Base-by-base conservation (phyloP, 2,329 filamentous ascomycete genomes). In the Ascochyta rabiei region DNA sequence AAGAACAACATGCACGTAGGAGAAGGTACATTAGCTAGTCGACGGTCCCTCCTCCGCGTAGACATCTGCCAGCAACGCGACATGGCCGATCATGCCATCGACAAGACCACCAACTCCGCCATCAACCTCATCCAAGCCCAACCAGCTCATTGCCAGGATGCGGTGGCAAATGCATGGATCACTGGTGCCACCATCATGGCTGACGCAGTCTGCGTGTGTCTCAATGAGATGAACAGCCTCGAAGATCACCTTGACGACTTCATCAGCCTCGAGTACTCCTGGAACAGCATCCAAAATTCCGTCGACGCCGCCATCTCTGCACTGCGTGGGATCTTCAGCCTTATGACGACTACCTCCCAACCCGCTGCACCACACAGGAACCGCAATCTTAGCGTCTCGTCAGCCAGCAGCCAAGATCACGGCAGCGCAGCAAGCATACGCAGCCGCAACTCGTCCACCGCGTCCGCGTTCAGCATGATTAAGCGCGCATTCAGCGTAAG, bases 51-150 rank as follows among this genome's bases (percentile, higher is more conserved):
- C 40, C 60, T 80, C n/a, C 73, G 75, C 38, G 77, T 80, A 46
- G 77, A 80, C 55, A 71, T 76, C 18, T 70, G 68, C 28, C 77
- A 79, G 67, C 76, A 80, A 60, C 74, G 75, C 52, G 76, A 77
- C 53, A 76, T 77, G 69, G 75, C 77, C 6, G 77, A 77, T 48
- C 74, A 76, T 57, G 77, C 77, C 5, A 80, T 80, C 33, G 77
- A 80, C 65, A 79, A 78, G 60, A 76, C 77, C 37, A 73, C 73
- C 21, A 78, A 76, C 53, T 78, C 76, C 2, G 77, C 77, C 26
- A 72, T 78, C 47, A 70, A 72, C 10, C 68, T 80, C 18, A 79
- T 81, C 55, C 69, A 79, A 47, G 64, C 71, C n/a, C 76, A 79
- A 59, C 73, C 76, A 12, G 48, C 48, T 8, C 59, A 74, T 16